Conservation (phyloP, 1,284 basidiomycete genomes). For the Hypsizygus ulmarius region DNA sequence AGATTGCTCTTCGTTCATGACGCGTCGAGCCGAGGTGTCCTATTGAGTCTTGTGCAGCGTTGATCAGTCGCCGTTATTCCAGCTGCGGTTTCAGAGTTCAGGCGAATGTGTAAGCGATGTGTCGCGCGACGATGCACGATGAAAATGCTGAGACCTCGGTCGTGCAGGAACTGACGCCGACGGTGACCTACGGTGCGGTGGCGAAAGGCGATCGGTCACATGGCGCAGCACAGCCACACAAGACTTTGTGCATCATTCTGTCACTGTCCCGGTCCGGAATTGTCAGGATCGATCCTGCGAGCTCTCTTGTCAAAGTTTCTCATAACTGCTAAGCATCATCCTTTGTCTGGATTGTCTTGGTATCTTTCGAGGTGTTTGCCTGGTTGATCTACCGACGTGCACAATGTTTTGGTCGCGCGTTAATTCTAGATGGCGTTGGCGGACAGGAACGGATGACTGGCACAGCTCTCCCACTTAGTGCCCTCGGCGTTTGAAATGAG, state of each 20-base stretch:
- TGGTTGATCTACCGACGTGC: conserved; percentile 1
- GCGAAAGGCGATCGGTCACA: background rate
- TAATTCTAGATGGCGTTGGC: background rate
- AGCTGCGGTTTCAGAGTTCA: background rate
- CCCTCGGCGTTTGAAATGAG: conserved; percentile 6
- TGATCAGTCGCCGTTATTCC: background rate
- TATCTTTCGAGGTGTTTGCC: conserved; percentile 6
- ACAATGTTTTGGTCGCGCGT: background rate
- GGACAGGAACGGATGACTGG: background rate
- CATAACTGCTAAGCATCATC: background rate
- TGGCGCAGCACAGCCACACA: background rate
- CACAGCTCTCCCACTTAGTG: conserved; percentile 12
- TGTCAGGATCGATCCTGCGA: background rate
- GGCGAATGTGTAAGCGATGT: background rate
- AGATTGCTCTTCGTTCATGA: conserved; percentile 35
- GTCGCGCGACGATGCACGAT: background rate
- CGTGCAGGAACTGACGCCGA: background rate
- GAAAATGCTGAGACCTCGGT: background rate
- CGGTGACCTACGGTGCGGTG: background rate
- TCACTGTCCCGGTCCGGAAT: background rate
- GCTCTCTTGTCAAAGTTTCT: background rate
- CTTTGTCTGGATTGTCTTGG: conserved; percentile 12
- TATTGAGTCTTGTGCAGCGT: background rate
- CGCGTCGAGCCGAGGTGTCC: conserved; percentile 3
- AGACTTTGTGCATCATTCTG: background rate